These are phyloP conservation scores for Pseudotulostoma volvatum DNA, from an alignment of 495 filamentous ascomycete species.

Conservation along the genomic window DNA sequence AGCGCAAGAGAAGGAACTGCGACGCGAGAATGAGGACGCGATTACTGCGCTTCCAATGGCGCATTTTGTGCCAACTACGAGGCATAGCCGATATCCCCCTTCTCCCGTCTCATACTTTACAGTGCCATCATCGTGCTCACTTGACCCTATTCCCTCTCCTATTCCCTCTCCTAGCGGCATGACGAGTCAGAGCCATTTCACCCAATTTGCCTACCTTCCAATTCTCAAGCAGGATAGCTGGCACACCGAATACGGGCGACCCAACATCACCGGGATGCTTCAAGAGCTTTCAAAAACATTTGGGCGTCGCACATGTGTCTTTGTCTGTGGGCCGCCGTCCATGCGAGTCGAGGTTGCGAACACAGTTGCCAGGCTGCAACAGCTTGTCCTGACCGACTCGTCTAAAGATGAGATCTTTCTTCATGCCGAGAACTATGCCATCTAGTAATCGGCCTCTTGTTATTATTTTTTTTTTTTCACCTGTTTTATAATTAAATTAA, in stretches of 20 bases:
- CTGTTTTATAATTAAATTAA: too few relatives aligned
- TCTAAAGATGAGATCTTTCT: constrained; percentile 80
- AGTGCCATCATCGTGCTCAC: constrained; percentile 8
- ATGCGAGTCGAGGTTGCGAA: constrained; percentile 80
- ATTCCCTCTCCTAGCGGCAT: constrained; percentile 61
- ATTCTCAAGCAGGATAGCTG: constrained; percentile 61
- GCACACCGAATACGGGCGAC: constrained; percentile 86
- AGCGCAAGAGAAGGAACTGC: constrained; percentile 61
- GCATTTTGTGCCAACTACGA: constrained; percentile 18
- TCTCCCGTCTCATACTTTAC: constrained; percentile 4
- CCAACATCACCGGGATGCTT: constrained; percentile 71
- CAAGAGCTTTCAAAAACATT: constrained; percentile 63
- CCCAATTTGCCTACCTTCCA: constrained; percentile 70
- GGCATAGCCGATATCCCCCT: constrained; percentile 11
- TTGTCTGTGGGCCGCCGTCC: constrained; percentile 75
- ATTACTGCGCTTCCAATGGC: constrained; percentile 61
- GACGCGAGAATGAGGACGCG: constrained; percentile 71
- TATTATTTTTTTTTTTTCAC: too few relatives aligned
- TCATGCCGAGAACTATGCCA: constrained; percentile 88
- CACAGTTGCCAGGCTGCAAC: constrained; percentile 68
- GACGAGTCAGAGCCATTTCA: constrained; percentile 65
- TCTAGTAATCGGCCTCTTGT: too few relatives aligned
- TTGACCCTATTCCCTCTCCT: constrained; percentile 43
- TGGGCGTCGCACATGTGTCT: constrained; percentile 74
- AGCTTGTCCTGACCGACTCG: constrained; percentile 59